A percentile compares a stretch with the other conserved stretches of the same genome.
Conservation (phyloP, 768 basidiomycete species). For the Pleurotus giganteus region DNA sequence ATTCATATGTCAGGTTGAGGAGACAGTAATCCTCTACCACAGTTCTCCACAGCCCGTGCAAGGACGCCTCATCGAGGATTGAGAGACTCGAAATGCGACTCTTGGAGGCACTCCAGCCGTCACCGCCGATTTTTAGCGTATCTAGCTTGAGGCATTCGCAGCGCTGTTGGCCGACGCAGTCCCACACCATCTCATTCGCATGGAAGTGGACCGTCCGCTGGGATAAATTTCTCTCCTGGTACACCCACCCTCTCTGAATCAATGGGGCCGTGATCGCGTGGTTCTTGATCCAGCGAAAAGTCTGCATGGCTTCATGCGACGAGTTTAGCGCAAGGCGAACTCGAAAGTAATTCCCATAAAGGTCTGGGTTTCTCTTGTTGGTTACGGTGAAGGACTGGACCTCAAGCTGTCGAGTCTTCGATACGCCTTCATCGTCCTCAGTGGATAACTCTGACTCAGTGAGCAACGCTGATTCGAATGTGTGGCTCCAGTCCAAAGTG, state of each 20-base stretch:
- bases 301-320: not conserved
- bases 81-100: not conserved
- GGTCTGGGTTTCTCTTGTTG: not conserved
- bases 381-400: not conserved
- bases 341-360: not conserved
- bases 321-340: not conserved
- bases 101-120: not conserved
- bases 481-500: not conserved
- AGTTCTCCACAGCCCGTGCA: not conserved
- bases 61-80: not conserved
- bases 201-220: not conserved
- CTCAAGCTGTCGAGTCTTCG: not conserved
- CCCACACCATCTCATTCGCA: not conserved
- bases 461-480: too few relatives aligned
- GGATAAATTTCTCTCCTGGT: not conserved
- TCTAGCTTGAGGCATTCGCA: not conserved
- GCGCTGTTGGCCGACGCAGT: not conserved
- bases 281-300: not conserved
- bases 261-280: not conserved
- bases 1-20: not conserved
- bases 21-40: not conserved
- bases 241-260: not conserved
- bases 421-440: too few relatives aligned
- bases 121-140: not conserved
- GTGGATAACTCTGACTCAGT: too few relatives aligned